A percentile compares a stretch with the other conserved stretches of the same genome.
These are phyloP conservation scores for Eudorina sp. DNA, from an alignment of 139 green algal genomes.

Conservation along the genomic window DNA sequence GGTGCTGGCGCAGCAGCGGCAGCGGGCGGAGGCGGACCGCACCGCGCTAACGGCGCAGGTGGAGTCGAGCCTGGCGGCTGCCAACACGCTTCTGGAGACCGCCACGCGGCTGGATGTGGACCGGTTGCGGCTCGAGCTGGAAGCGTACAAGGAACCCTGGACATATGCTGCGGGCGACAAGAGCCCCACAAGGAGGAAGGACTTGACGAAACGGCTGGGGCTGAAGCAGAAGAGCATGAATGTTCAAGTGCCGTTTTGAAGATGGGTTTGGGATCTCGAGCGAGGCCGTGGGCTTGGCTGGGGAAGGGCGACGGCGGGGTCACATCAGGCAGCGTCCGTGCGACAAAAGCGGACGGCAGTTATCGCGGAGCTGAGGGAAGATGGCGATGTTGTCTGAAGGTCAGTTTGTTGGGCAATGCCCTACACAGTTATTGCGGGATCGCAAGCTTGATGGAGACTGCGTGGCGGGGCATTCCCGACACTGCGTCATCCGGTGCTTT, in stretches of 20 bases:
- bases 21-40: conserved; percentile 23
- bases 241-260: conserved; percentile 2
- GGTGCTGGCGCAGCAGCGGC: conserved; percentile 35
- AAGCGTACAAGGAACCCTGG: conserved; percentile 57
- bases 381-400: no score
- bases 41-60: not conserved
- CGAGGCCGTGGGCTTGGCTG: not conserved
- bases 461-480: no score
- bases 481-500: no score
- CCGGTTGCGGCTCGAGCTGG: conserved; percentile 47
- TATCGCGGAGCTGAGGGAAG: no score
- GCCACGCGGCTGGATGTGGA: conserved; percentile 36
- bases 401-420: no score
- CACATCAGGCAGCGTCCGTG: no score
- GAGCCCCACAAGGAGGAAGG: conserved; percentile 11
- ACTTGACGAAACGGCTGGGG: not conserved
- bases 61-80: conserved; percentile 33
- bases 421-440: no score
- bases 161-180: not conserved
- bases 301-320: not conserved
- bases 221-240: conserved; percentile 17
- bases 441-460: no score
- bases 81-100: conserved; percentile 10
- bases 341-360: no score
- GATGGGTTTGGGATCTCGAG: not conserved